phyloP scores from a whole-genome alignment of 768 basidiomycete genomes.

The Phlebiopsis gigantea region DNA sequence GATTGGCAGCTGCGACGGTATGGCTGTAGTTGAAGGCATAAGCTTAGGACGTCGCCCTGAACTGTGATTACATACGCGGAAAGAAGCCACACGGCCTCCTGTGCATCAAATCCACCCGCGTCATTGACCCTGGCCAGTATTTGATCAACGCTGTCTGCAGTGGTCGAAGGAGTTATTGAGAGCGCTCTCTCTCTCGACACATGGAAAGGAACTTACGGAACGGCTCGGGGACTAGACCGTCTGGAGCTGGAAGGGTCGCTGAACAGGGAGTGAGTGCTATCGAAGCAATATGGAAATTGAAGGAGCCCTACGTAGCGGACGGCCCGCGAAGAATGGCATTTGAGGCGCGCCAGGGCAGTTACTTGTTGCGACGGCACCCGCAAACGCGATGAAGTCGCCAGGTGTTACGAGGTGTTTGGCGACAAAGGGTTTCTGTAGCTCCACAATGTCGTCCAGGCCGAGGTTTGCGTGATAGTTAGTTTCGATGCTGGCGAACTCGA shows the following conservation, averaged over 20 bases:
- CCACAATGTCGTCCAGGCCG: conserved; percentile 33
- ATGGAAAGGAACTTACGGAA: conserved; percentile 9
- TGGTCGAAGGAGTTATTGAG: neutral
- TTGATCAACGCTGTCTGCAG: conserved; percentile 16
- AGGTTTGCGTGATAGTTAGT: conserved; percentile 37
- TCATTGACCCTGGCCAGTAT: conserved; percentile 23
- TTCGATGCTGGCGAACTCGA: conserved; percentile 40
- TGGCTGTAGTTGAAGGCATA: conserved; percentile 10
- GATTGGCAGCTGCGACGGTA: conserved; percentile 22
- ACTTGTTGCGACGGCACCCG: conserved; percentile 21
- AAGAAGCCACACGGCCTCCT: conserved; percentile 20
- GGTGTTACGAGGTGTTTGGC: conserved; percentile 30
- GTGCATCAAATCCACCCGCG: conserved; percentile 19
- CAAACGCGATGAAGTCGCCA: conserved; percentile 39
- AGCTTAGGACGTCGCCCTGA: neutral
- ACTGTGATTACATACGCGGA: conserved; percentile 13
- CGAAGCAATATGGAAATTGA: neutral
- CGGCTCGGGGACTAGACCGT: conserved; percentile 20
- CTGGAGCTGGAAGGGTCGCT: conserved; percentile 17
- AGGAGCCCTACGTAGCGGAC: neutral
- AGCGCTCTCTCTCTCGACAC: neutral
- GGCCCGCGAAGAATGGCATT: conserved; percentile 18
- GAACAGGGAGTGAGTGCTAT: neutral
- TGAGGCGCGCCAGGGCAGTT: conserved; percentile 27
- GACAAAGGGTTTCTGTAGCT: conserved; percentile 29